A percentile compares a stretch with the other conserved stretches of the same genome.
phyloP scores from a whole-genome alignment of 257 asterid species.

The Solanum pimpinellifolium region DNA sequence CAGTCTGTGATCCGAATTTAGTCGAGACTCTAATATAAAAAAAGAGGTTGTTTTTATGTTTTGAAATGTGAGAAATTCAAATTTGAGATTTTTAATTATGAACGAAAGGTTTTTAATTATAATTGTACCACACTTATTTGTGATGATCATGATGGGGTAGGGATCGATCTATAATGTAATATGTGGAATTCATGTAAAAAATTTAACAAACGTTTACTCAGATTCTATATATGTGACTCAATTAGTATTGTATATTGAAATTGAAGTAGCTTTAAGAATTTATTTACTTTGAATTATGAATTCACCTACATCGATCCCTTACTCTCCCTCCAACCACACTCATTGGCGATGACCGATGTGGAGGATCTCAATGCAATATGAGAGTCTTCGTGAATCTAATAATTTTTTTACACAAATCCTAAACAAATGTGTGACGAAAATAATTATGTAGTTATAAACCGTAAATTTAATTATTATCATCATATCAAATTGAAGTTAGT shows the following conservation, averaged over 20 bases:
- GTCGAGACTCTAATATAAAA: too few species aligned
- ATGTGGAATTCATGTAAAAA: background rate
- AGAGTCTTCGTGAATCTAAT: background rate
- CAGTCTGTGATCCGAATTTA: fast-evolving
- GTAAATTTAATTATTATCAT: background rate
- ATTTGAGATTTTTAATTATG: background rate
- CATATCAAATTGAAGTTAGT: background rate
- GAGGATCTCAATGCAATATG: background rate
- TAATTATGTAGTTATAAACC: background rate
- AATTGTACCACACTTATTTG: background rate
- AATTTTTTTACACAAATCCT: background rate
- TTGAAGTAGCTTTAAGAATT: background rate
- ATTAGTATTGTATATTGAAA: background rate
- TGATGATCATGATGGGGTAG: background rate
- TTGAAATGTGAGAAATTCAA: background rate
- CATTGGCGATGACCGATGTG: background rate
- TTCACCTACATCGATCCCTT: too few species aligned
- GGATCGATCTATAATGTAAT: background rate
- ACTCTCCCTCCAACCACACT: background rate
- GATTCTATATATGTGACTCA: background rate
- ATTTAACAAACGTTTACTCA: background rate
- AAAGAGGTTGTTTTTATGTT: background rate
- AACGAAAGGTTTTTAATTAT: background rate
- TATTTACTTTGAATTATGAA: background rate
- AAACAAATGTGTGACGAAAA: background rate